Evolutionary conservation across 441 rosid genomes (phyloP).

Genomic region (Adansonia rubrostipa): DNA sequence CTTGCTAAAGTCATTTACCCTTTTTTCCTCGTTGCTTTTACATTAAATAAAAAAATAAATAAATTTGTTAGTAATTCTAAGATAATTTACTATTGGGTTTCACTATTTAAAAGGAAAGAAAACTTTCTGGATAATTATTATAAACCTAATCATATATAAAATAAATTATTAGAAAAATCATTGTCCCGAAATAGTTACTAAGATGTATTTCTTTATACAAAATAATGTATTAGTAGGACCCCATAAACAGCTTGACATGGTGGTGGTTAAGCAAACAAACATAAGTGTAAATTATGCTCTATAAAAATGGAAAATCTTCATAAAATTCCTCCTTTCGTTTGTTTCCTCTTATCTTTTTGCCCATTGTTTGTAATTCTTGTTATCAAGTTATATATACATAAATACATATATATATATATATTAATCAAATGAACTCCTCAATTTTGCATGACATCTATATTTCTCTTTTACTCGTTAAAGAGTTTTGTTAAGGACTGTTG

Average conservation of each 20-base stretch:
- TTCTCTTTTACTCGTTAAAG: neutral
- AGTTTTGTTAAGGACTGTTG: too few species aligned
- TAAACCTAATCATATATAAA: neutral
- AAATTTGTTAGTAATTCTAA: neutral
- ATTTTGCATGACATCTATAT: too few species aligned
- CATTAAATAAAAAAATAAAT: neutral
- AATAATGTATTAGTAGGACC: neutral
- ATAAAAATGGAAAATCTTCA: neutral
- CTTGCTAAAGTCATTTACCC: neutral
- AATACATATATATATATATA: too few species aligned
- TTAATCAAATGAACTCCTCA: neutral
- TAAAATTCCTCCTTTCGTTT: neutral
- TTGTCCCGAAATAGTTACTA: neutral
- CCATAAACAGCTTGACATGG: neutral
- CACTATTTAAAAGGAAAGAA: neutral
- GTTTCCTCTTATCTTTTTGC: neutral
- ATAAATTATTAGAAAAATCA: constrained; percentile 1
- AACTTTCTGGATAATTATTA: neutral
- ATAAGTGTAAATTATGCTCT: neutral
- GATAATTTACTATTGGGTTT: neutral
- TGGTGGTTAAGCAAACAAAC: neutral
- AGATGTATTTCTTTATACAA: neutral
- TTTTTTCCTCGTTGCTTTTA: neutral
- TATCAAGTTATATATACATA: neutral
- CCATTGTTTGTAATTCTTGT: neutral